Percentiles rank a stretch among this genome's conserved stretches.
Conservation (phyloP, 805 yeast genomes). For the Spathaspora passalidarum region DNA sequence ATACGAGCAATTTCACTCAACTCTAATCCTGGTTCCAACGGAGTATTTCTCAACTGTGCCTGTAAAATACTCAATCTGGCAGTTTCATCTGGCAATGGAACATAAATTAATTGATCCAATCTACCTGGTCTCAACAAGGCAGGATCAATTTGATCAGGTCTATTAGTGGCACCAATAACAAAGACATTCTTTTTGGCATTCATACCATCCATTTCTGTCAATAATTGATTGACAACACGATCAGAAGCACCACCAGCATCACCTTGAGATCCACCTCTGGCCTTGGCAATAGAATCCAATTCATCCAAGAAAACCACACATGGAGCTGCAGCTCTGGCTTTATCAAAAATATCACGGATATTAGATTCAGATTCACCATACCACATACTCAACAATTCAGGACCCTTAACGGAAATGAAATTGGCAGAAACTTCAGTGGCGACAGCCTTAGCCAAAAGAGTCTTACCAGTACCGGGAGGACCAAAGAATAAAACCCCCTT, state of each 20-base stretch:
- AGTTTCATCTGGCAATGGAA: conserved; percentile 94
- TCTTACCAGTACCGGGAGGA: conserved; percentile 99
- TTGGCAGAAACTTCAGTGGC: conserved; percentile 99
- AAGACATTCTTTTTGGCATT: conserved; percentile 98
- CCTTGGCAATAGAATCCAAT: conserved; percentile 95
- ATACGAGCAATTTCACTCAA: conserved; percentile 84
- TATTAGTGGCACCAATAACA: conserved; percentile 98
- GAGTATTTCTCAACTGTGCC: conserved; percentile 98
- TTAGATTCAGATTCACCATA: conserved; percentile 98
- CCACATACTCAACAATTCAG: conserved; percentile 97
- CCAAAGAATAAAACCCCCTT: conserved; percentile 98
- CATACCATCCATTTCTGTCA: conserved; percentile 99
- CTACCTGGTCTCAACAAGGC: conserved; percentile 99
- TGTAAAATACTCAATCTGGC: conserved; percentile 90
- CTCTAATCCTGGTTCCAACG: conserved; percentile 95
- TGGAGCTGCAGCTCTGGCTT: conserved; percentile 99
- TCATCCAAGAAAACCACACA: conserved; percentile 98
- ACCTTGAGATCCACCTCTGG: conserved; percentile 87
- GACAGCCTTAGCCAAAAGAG: conserved; percentile 96
- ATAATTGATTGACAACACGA: conserved; percentile 91
- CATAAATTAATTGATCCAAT: conserved; percentile 96
- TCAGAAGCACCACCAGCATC: conserved; percentile 98
- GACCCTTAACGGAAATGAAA: conserved; percentile 96
- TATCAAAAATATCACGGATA: conserved; percentile 95
- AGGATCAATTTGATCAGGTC: conserved; percentile 99